A percentile compares a stretch with the other conserved stretches of the same genome.
phyloP scores from a whole-genome alignment of 345 rosid species.

The Heritiera fomes region DNA sequence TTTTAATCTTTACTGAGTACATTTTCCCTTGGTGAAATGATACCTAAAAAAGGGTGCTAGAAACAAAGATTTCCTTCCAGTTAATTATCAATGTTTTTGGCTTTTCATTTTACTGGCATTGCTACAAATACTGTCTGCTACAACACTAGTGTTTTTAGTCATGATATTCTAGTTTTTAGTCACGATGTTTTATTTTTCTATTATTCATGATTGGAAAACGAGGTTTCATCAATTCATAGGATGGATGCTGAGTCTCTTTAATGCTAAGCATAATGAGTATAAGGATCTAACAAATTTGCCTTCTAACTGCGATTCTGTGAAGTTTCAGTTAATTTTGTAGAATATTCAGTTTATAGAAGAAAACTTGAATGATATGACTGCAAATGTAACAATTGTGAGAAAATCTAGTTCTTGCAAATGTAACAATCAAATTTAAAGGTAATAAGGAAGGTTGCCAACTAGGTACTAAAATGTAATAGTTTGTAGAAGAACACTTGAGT shows the following conservation, averaged over 20 bases:
- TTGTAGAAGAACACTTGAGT: background rate
- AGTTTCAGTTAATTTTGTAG: background rate
- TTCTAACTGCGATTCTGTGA: background rate
- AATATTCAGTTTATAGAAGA: background rate
- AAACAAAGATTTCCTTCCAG: background rate
- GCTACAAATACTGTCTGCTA: background rate
- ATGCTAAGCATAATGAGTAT: background rate
- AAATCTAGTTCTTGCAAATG: background rate
- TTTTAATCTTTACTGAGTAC: slow-evolving; percentile 12
- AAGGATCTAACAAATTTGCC: background rate
- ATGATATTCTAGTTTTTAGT: background rate
- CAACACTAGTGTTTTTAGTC: background rate
- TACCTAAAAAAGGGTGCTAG: background rate
- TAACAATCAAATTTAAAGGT: slow-evolving; percentile 9
- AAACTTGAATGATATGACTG: background rate
- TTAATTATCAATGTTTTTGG: background rate
- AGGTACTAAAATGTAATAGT: slow-evolving; percentile 1
- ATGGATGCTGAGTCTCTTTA: background rate
- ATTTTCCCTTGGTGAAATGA: background rate
- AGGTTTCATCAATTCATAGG: background rate
- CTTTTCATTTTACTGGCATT: background rate
- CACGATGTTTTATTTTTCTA: background rate
- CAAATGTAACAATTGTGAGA: background rate
- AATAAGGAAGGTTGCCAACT: background rate
- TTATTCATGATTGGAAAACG: background rate